Conservation (phyloP, 805 yeast genomes). For the Yarrowia yakushimensis region DNA sequence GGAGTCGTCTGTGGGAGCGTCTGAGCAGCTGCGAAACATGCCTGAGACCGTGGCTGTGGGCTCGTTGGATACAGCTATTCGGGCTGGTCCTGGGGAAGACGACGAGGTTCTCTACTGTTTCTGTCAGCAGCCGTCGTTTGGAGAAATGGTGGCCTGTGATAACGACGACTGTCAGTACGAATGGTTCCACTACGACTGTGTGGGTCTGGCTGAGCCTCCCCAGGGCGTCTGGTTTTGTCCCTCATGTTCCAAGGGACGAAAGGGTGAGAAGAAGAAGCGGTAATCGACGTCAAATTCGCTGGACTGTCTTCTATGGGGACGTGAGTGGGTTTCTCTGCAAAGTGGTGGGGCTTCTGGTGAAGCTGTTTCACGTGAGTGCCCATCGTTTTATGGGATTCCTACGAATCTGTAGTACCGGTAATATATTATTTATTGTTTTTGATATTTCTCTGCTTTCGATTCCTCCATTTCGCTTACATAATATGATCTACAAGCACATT, state of each 20-base stretch:
- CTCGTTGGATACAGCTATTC: constrained; percentile 12
- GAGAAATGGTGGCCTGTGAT: constrained; percentile 96
- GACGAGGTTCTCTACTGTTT: constrained; percentile 71
- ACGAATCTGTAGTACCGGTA: too few species aligned
- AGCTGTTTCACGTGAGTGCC: too few species aligned
- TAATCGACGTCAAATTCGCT: too few species aligned
- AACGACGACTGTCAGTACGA: constrained; percentile 81
- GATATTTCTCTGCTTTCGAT: too few species aligned
- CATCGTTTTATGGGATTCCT: too few species aligned
- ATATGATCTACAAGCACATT: too few species aligned
- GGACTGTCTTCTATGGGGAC: too few species aligned
- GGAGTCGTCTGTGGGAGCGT: constrained; percentile 16
- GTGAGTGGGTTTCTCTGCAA: too few species aligned
- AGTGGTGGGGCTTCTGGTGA: too few species aligned
- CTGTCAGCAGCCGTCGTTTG: constrained; percentile 91
- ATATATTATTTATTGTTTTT: too few species aligned
- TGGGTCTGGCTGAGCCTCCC: constrained; percentile 84
- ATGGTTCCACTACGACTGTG: constrained; percentile 97
- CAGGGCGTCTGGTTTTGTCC: constrained; percentile 95
- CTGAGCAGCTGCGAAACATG: constrained; percentile 15
- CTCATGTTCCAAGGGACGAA: constrained; percentile 51
- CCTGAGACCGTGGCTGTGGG: constrained; percentile 25
- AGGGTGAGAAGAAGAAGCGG: constrained; percentile 33
- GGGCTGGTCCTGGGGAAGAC: constrained; percentile 50
- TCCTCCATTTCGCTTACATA: too few species aligned